These are phyloP conservation scores for Nemania abortiva DNA, from an alignment of 2,329 filamentous ascomycete genomes.

Conservation along the genomic window DNA sequence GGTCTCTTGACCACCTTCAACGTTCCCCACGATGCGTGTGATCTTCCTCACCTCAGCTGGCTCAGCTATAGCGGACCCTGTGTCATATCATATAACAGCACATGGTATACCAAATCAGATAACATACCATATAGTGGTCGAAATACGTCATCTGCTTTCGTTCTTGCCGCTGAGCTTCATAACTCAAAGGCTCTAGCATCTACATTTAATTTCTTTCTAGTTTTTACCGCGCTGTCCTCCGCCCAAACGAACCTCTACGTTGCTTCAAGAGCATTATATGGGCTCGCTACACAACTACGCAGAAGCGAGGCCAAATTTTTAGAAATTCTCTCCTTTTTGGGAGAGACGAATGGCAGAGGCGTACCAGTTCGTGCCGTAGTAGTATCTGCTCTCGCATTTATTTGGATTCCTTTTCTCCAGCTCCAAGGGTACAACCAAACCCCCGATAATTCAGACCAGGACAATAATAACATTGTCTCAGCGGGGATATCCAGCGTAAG, in stretches of 20 bases:
- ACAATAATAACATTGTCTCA: no score
- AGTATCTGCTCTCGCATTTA: conserved; percentile 53
- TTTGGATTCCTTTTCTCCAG: conserved; percentile 58
- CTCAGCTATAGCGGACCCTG: neutral
- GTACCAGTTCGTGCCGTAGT: conserved; percentile 56
- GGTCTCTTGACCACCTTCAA: conserved; percentile 47
- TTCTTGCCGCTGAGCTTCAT: neutral
- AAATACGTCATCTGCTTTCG: neutral
- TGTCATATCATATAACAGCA: no score
- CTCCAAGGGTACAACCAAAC: conserved; percentile 38
- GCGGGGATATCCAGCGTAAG: neutral
- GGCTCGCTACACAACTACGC: conserved; percentile 49
- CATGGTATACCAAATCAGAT: no score
- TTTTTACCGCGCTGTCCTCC: conserved; percentile 51
- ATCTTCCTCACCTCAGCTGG: conserved; percentile 47
- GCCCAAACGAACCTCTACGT: conserved; percentile 54
- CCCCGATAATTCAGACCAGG: neutral
- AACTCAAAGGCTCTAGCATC: conserved; percentile 39
- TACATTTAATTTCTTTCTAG: conserved; percentile 51
- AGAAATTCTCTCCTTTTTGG: conserved; percentile 50
- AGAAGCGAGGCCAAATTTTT: conserved; percentile 45
- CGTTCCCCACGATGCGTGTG: conserved; percentile 41
- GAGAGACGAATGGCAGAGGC: conserved; percentile 48
- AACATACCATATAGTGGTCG: neutral
- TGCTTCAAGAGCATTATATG: conserved; percentile 52